Percentiles rank a stretch among this genome's conserved stretches.
Evolutionary conservation across 768 basidiomycete species (phyloP).

Genomic region (Royoungia palumana): DNA sequence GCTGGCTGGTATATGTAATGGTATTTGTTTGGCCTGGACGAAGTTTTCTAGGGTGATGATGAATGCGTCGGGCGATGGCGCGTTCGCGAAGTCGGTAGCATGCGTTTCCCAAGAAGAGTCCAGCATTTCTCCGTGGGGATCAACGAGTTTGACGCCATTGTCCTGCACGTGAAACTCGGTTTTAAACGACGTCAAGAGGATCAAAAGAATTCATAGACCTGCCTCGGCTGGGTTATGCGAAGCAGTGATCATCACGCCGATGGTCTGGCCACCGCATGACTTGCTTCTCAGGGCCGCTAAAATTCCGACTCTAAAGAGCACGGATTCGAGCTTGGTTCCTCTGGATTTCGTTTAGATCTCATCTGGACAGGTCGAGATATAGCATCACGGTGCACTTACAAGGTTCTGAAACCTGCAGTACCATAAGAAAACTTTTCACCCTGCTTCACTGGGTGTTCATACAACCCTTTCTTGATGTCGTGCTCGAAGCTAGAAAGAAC

Average conservation of each 20-base stretch:
- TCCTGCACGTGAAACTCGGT: constrained; percentile 54
- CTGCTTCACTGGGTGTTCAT: constrained; percentile 70
- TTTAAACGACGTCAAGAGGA: neutral
- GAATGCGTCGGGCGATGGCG: constrained; percentile 70
- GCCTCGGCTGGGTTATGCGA: constrained; percentile 99
- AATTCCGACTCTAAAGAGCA: constrained; percentile 91
- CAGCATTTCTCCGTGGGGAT: constrained; percentile 97
- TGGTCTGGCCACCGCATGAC: constrained; percentile 82
- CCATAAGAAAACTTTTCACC: constrained; percentile 80
- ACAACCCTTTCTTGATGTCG: constrained; percentile 46
- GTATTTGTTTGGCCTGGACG: constrained; percentile 65
- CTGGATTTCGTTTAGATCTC: constrained; percentile 36
- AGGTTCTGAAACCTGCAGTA: constrained; percentile 90
- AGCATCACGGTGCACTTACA: constrained; percentile 59
- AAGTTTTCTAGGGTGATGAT: constrained; percentile 59
- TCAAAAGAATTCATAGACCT: constrained; percentile 20
- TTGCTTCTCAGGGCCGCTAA: constrained; percentile 90
- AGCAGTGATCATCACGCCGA: constrained; percentile 99
- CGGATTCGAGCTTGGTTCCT: constrained; percentile 72
- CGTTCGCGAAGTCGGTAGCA: constrained; percentile 86
- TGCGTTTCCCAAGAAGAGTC: constrained; percentile 88
- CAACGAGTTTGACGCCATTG: constrained; percentile 98
- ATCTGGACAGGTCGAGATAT: constrained; percentile 2
- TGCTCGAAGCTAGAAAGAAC: constrained; percentile 35
- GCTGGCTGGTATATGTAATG: constrained; percentile 70